phyloP scores from a whole-genome alignment of 2,329 filamentous ascomycete genomes.

The Neocucurbitaria cava region DNA sequence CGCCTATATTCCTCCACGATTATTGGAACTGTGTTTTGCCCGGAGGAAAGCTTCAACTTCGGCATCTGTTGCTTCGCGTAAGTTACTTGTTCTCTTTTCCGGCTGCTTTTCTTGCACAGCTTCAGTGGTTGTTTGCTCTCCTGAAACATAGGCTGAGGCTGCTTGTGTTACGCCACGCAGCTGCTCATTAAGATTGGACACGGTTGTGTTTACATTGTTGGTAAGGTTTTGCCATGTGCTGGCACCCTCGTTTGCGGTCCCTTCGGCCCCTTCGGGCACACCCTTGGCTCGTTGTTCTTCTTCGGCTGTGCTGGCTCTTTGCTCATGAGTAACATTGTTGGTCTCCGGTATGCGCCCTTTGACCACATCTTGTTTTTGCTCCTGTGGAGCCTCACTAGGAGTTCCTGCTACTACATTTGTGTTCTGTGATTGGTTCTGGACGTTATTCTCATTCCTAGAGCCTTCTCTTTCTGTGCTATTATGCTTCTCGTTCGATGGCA shows the following conservation, averaged over 20 bases:
- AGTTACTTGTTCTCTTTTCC: not conserved
- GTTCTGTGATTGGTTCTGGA: not conserved
- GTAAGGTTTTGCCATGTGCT: not conserved
- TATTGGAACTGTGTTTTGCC: constrained; percentile 20
- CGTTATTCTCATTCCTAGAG: not conserved
- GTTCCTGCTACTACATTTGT: not conserved
- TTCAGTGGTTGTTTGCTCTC: not conserved
- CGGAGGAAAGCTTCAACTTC: constrained; percentile 31
- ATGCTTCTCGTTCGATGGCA: constrained; percentile 29
- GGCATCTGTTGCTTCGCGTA: constrained; percentile 13
- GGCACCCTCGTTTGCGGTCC: not conserved
- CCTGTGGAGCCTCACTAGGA: constrained; percentile 1
- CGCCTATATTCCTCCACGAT: constrained; percentile 1
- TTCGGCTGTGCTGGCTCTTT: not conserved
- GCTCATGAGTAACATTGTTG: not conserved
- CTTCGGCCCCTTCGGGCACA: not conserved
- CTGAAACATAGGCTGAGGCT: not conserved
- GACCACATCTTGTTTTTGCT: not conserved
- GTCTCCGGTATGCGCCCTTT: not conserved
- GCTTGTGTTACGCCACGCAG: not conserved
- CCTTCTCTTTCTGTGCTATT: not conserved
- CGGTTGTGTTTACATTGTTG: not conserved
- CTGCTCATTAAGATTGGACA: not conserved
- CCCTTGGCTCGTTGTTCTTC: not conserved
- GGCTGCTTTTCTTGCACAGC: not conserved